phyloP scores from a whole-genome alignment of 2,329 filamentous ascomycete species.

The Fusarium sp. region DNA sequence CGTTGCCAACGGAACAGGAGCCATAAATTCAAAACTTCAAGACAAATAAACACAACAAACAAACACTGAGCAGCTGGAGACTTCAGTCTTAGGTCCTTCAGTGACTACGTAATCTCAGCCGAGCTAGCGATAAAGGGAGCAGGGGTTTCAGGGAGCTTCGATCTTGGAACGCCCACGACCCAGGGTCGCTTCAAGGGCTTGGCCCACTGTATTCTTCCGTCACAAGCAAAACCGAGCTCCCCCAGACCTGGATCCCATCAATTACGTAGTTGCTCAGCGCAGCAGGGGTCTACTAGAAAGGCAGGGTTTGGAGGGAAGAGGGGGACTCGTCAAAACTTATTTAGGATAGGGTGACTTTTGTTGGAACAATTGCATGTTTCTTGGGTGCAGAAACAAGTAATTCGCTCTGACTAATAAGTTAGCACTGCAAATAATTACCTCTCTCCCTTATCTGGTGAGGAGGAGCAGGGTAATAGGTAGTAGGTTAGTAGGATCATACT shows the following conservation, averaged over 20 bases:
- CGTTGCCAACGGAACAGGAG: not conserved
- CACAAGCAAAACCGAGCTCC: slow-evolving; percentile 32
- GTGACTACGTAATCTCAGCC: slow-evolving; percentile 28
- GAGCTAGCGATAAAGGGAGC: slow-evolving; percentile 19
- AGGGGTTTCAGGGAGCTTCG: slow-evolving; percentile 33
- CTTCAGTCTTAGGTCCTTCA: not conserved
- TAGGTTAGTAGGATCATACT: not conserved
- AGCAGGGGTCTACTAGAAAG: slow-evolving; percentile 35
- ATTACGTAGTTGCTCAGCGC: slow-evolving; percentile 46
- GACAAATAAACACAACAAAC: not conserved
- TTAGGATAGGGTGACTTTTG: slow-evolving; percentile 31
- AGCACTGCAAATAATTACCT: slow-evolving; percentile 7
- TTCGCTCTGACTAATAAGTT: not conserved
- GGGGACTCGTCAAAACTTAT: slow-evolving; percentile 7
- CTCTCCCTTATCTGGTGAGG: not conserved
- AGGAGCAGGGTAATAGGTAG: not conserved
- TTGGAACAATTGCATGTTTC: slow-evolving; percentile 3
- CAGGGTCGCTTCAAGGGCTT: slow-evolving; percentile 21
- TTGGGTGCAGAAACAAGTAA: slow-evolving; percentile 5
- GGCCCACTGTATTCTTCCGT: slow-evolving; percentile 18
- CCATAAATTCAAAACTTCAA: slow-evolving; percentile 15
- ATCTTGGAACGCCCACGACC: slow-evolving; percentile 32
- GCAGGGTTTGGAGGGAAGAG: slow-evolving; percentile 2
- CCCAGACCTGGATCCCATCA: slow-evolving; percentile 35
- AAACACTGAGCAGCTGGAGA: slow-evolving; percentile 4